A percentile compares a stretch with the other conserved stretches of the same genome.
phyloP scores from a whole-genome alignment of 2,329 filamentous ascomycete genomes.

The Colletotrichum zoysiae region DNA sequence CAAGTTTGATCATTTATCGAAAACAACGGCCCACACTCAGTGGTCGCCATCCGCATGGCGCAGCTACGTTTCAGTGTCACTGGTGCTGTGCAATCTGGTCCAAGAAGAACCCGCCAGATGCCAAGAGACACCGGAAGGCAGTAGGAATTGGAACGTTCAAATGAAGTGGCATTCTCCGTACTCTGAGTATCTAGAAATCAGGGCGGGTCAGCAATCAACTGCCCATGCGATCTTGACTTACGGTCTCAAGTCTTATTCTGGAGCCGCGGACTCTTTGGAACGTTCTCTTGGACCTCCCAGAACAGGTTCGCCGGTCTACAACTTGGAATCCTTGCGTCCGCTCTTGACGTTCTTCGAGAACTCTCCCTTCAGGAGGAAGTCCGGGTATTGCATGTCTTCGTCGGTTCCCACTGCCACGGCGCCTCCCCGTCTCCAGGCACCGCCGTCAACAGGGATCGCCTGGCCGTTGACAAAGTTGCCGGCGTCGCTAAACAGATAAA shows the following conservation, averaged over 20 bases:
- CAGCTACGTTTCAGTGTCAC: too few species aligned
- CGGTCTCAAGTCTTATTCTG: slow-evolving; percentile 1
- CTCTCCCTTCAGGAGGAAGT: slow-evolving; percentile 57
- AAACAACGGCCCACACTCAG: neutral
- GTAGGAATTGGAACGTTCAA: neutral
- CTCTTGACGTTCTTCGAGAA: slow-evolving; percentile 52
- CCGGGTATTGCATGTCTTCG: slow-evolving; percentile 63
- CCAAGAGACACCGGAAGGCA: neutral
- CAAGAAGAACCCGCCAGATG: neutral
- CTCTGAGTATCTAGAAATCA: slow-evolving; percentile 22
- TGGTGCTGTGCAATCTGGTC: neutral
- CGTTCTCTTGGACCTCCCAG: neutral
- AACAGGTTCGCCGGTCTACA: slow-evolving; percentile 46
- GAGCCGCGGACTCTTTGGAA: slow-evolving; percentile 24
- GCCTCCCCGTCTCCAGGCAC: slow-evolving; percentile 66
- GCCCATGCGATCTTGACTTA: slow-evolving; percentile 24
- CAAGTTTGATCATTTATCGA: neutral
- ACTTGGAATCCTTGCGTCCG: slow-evolving; percentile 55
- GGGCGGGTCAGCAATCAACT: slow-evolving; percentile 19
- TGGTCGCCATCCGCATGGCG: neutral
- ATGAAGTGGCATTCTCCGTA: slow-evolving; percentile 2
- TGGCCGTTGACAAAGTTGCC: slow-evolving; percentile 90
- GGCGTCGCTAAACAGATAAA: slow-evolving; percentile 88
- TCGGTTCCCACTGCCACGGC: slow-evolving; percentile 61
- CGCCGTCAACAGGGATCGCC: slow-evolving; percentile 79